phyloP scores from a whole-genome alignment of 1,284 basidiomycete species.

The Tetrapyrgos nigripes region DNA sequence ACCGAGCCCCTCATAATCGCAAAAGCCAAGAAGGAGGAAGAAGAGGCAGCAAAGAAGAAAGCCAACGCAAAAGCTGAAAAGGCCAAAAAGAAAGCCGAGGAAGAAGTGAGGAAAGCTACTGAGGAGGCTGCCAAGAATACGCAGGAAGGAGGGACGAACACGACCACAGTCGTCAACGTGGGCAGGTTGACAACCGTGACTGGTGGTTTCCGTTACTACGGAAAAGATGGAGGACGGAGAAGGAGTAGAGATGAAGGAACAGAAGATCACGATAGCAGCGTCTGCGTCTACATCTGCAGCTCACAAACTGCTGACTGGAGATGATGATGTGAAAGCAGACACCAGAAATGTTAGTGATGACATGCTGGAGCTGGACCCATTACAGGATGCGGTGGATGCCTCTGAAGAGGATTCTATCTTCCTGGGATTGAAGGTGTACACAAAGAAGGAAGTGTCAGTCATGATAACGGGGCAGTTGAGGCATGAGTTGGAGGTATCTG shows the following conservation, averaged over 20 bases:
- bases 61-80: too few species aligned
- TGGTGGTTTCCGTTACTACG: conserved; percentile 4
- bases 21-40: conserved; percentile 21
- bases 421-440: conserved; percentile 51
- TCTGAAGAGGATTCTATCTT: conserved; percentile 38
- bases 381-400: not conserved
- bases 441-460: conserved; percentile 44
- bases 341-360: conserved; percentile 3
- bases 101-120: conserved; percentile 7
- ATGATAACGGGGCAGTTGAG: conserved; percentile 44
- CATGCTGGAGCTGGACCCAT: not conserved
- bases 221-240: conserved; percentile 10
- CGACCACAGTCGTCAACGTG: not conserved
- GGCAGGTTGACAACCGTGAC: too few species aligned
- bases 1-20: conserved; percentile 21
- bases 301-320: not conserved
- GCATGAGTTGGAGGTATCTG: conserved; percentile 16
- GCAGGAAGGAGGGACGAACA: not conserved
- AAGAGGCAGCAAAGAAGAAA: conserved; percentile 17
- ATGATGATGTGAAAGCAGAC: conserved; percentile 2
- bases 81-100: too few species aligned
- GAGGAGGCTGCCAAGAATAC: not conserved
- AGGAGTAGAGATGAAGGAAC: conserved; percentile 7
- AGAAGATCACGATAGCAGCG: not conserved
- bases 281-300: too few species aligned